Percentiles rank a stretch among this genome's conserved stretches.
These are phyloP conservation scores for Lactifluus piperatus DNA, from an alignment of 768 basidiomycete species.

Conservation along the genomic window DNA sequence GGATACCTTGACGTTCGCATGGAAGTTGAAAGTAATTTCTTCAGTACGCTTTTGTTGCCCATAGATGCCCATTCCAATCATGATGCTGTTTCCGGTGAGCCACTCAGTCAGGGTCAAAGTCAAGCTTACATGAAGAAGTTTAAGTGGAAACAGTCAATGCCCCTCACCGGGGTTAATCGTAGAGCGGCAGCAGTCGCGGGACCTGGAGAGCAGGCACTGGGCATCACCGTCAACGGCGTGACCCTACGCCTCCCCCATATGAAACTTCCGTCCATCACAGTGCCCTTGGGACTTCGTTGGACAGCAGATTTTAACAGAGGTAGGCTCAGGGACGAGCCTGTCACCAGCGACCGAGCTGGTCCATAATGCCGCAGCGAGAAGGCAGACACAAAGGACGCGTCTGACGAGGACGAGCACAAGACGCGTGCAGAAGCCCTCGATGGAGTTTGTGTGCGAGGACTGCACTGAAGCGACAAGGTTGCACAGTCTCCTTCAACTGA, in stretches of 20 bases:
- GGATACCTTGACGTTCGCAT: neutral
- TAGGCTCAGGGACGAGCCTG: neutral
- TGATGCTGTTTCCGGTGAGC: neutral
- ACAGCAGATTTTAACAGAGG: neutral
- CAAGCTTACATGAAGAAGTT: too few species aligned
- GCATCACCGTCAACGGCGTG: neutral
- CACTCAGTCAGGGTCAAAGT: neutral
- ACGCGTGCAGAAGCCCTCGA: neutral
- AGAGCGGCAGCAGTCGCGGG: neutral
- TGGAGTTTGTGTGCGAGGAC: neutral
- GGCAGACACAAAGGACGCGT: neutral
- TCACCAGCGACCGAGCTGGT: neutral
- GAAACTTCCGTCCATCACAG: neutral
- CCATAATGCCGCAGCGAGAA: neutral
- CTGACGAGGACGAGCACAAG: neutral
- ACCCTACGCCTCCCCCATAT: neutral
- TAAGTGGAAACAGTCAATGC: neutral
- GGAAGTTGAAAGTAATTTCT: neutral
- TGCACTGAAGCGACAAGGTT: neutral
- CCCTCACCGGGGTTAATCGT: neutral
- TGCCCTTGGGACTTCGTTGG: neutral
- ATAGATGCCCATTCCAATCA: neutral
- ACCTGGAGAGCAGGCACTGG: neutral
- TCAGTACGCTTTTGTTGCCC: neutral
- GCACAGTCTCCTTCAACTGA: neutral